Base-by-base conservation (phyloP, 2,329 filamentous ascomycete species). In the Neonectria coccinea region DNA sequence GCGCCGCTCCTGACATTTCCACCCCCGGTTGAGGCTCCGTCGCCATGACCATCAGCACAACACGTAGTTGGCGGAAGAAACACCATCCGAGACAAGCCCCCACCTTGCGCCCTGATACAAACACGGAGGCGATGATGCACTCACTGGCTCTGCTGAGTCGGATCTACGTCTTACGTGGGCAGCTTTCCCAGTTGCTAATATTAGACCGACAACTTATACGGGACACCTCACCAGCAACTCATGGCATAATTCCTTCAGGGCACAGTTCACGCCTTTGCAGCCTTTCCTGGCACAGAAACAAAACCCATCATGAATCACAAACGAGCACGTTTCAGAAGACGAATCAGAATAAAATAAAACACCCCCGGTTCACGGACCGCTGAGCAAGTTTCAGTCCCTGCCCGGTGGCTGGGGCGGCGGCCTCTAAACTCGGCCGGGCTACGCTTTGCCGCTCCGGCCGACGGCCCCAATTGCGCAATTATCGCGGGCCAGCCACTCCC, bases 381-480 rank as follows among this genome's bases (percentile, higher is more conserved):
- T 51, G 48, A 51, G 48, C 48, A 22, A 14, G 48, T 51, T 51
- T 51, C 48, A 51, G 48, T 33, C 48, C 48, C 48, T 51, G 29
- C n/a, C 18, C 4, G 47, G 48, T 20, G 27, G 48, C 27, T 29
- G 50, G 36, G 18, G 22, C 33, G 25, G 25, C 25, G 25, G 25
- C 25, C 25, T 27, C 20, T 53, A 41, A 53, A 39, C 42, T 53
- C 60, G 31, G 50, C 41, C 47, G 51, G 50, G 39, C 60, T 58
- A 27, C 41, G 41, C 55, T 58, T 27, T 47, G 31, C 55, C 55
- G 50, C 51, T 56, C 41, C 55, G 57, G 60, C 60, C 29, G 42
- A 45, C 47, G 31, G 36, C 64, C 61, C 59, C 59, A 70, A 72
- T 73, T 73, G 71, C 71, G 71, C 71, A 73, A 73, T 73, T 68